These are phyloP conservation scores for Chloris gayana DNA, from an alignment of 176 grass and related monocot genomes.

Conservation along the genomic window DNA sequence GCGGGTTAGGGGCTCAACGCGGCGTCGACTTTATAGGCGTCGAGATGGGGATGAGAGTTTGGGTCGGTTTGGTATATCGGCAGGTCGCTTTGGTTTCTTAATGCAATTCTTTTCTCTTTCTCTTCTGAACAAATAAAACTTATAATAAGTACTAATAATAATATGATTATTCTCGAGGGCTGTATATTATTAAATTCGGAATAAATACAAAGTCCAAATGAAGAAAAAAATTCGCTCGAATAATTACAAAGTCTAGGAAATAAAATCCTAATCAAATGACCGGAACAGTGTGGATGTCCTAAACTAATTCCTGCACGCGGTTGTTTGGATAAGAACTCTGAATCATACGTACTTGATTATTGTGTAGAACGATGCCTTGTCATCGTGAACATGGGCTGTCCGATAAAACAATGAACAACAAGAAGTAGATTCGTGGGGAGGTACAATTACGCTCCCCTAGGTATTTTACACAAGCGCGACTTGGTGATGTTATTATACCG, in stretches of 20 bases:
- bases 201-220: too few relatives aligned
- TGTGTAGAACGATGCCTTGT: not conserved
- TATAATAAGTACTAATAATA: too few relatives aligned
- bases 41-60: not conserved
- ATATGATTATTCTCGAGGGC: too few relatives aligned
- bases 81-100: not conserved
- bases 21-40: conserved; percentile 42
- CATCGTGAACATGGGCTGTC: not conserved
- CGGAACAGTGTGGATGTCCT: not conserved
- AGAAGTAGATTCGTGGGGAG: too few relatives aligned
- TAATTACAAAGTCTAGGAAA: not conserved
- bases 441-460: too few relatives aligned
- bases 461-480: too few relatives aligned
- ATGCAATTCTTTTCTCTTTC: not conserved
- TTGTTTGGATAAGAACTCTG: not conserved
- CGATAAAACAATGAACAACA: too few relatives aligned
- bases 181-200: too few relatives aligned
- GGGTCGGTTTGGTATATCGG: not conserved
- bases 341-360: not conserved
- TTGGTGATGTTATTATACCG: not conserved
- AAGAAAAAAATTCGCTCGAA: too few relatives aligned
- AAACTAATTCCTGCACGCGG: not conserved
- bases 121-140: not conserved
- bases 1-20: not conserved
- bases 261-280: not conserved